Percentiles rank a stretch among this genome's conserved stretches.
Conservation (phyloP, 352 stramenopile genomes). For the Globisporangium ultimum region DNA sequence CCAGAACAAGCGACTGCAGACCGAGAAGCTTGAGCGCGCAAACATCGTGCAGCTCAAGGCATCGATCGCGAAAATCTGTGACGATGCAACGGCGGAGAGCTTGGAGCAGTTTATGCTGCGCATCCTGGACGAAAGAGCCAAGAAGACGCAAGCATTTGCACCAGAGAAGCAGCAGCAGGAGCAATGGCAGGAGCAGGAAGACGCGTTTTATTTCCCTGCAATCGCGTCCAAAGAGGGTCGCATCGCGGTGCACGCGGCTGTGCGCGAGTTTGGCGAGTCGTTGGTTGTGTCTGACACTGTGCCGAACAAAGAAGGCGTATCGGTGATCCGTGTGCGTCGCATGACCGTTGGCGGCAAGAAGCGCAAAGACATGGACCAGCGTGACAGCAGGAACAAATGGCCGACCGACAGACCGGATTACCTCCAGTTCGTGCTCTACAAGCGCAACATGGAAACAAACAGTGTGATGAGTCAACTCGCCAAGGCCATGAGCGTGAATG, state of each 20-base stretch:
- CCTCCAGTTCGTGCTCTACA: conserved; percentile 95
- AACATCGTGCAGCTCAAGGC: conserved; percentile 42
- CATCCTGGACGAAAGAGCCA: conserved; percentile 22
- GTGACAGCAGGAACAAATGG: conserved; percentile 41
- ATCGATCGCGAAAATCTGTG: conserved; percentile 44
- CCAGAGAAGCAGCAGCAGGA: background rate
- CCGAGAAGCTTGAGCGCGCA: conserved; percentile 29
- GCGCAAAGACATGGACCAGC: conserved; percentile 75
- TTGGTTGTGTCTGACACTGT: conserved; percentile 85
- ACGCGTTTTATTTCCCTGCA: conserved; percentile 63
- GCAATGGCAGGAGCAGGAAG: conserved; percentile 12
- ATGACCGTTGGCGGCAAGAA: conserved; percentile 52
- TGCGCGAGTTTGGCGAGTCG: conserved; percentile 67
- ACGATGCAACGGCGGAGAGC: conserved; percentile 28
- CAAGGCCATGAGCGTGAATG: conserved; percentile 61
- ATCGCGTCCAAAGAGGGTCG: conserved; percentile 85
- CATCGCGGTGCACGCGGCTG: conserved; percentile 76
- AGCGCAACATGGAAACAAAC: conserved; percentile 95
- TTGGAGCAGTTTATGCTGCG: conserved; percentile 43
- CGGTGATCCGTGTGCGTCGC: conserved; percentile 65
- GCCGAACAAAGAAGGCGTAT: conserved; percentile 54
- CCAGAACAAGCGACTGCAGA: conserved; percentile 43
- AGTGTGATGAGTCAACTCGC: conserved; percentile 77
- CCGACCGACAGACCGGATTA: conserved; percentile 82
- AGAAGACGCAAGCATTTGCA: background rate